Percentiles rank a stretch among this genome's conserved stretches.
These are phyloP conservation scores for Ogataea angusta DNA, from an alignment of 805 yeast species.

Conservation along the genomic window DNA sequence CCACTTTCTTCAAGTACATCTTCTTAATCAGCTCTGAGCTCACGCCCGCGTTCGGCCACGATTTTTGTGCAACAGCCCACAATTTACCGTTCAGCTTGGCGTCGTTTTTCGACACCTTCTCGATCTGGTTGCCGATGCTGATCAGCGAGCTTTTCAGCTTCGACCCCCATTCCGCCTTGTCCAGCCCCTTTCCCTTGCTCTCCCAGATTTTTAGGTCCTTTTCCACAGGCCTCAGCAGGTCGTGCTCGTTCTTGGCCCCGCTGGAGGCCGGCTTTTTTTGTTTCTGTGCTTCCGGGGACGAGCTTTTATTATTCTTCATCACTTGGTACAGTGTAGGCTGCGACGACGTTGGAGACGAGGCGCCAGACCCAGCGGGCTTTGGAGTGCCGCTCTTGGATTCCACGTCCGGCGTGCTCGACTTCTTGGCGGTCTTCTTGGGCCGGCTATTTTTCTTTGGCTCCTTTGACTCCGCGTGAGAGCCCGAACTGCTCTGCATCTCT, in stretches of 20 bases:
- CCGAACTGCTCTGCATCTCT: conserved; percentile 34
- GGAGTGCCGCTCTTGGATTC: conserved; percentile 18
- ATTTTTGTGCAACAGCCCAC: conserved; percentile 32
- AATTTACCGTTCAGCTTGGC: conserved; percentile 24
- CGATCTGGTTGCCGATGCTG: conserved; percentile 32
- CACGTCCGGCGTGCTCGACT: conserved; percentile 25
- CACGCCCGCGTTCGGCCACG: conserved; percentile 35
- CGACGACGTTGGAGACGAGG: conserved; percentile 11
- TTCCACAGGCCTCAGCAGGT: conserved; percentile 28
- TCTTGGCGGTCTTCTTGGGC: conserved; percentile 24
- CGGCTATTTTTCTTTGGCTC: conserved; percentile 20
- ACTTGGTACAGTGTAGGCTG: conserved; percentile 24
- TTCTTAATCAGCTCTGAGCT: conserved; percentile 29
- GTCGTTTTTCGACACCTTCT: conserved; percentile 22
- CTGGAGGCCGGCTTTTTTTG: conserved; percentile 11
- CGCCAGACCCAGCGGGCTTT: conserved; percentile 12
- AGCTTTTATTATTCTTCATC: conserved; percentile 14
- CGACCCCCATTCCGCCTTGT: conserved; percentile 31
- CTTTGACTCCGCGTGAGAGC: conserved; percentile 3
- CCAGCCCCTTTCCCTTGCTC: conserved; percentile 32
- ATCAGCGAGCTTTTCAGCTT: conserved; percentile 29
- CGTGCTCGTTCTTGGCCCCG: conserved; percentile 18
- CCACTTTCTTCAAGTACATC: conserved; percentile 32
- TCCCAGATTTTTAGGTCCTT: conserved; percentile 31
- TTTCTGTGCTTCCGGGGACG: conserved; percentile 3